phyloP scores from a whole-genome alignment of 306 rosid genomes.

The Prunus kanzakura region DNA sequence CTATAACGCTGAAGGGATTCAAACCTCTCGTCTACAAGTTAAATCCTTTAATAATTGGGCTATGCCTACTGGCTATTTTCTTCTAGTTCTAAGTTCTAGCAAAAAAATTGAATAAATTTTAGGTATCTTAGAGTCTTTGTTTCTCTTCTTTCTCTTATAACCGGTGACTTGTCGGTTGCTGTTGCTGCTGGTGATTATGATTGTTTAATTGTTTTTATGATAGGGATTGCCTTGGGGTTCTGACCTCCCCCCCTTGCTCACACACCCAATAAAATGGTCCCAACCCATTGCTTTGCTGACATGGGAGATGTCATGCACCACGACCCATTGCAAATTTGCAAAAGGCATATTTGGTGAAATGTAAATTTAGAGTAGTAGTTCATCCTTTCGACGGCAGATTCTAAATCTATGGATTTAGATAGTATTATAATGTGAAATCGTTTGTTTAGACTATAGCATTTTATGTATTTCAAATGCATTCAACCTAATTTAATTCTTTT shows the following conservation, averaged over 20 bases:
- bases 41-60: no score
- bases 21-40: rapidly evolving
- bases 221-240: slow-evolving; percentile 19
- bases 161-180: slow-evolving; percentile 28
- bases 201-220: not conserved
- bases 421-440: no score
- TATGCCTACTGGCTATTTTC: no score
- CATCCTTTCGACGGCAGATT: not conserved
- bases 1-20: rapidly evolving
- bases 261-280: not conserved
- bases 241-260: slow-evolving; percentile 1
- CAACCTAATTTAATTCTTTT: no score
- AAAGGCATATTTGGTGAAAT: not conserved
- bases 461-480: no score
- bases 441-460: no score
- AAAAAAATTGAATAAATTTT: no score
- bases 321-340: not conserved
- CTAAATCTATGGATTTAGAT: no score
- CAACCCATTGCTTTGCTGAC: not conserved
- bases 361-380: not conserved
- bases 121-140: not conserved
- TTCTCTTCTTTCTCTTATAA: slow-evolving; percentile 3
- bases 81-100: no score
- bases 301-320: not conserved
- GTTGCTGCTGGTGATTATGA: not conserved